Base-by-base conservation (phyloP, 108 stramenopile species). In the Nitzschia putrida region DNA sequence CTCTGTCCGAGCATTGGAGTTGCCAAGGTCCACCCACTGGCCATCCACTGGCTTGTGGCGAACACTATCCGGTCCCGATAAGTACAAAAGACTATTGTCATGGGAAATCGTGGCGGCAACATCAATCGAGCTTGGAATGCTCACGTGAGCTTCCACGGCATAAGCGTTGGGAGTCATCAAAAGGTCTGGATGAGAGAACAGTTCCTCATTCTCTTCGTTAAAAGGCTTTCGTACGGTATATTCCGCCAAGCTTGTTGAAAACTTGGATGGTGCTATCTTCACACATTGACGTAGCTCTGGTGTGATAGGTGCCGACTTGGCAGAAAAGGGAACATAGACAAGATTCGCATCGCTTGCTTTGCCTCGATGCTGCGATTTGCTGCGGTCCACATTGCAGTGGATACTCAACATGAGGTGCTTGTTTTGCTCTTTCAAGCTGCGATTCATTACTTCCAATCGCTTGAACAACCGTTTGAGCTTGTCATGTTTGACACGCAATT, bases 51-150 rank as follows among this genome's bases (percentile, higher is more conserved):
- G 23, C 14, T 38, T 22, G 41, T 66, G 52, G 13, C n/a, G 20
- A 29, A 53, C 47, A 18, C n/a, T 6, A 56, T 56, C 55, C 18
- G 1, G 22, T 22, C 55, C 55, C 16, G 24, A 14, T 20, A 90
- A 50, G 10, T 53, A 66, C 50, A 87, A 79, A 2, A 77, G 54
- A 68, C 78, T 80, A 38, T 71, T 77, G 64, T 90, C 89, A 3
- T 74, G 77, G 57, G 63, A 68, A 52, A 87, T 80, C 16, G 55
- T 34, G 18, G 86, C 86, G 9, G 85, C 57, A 8, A 90, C 44
- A 42, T 90, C 89, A 43, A 90, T 23, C 7, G 84, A 77, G 13
- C 55, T 52, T 0, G 83, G 78, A n/a, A 82, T 63, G 20, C 54
- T 53, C 16, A 80, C 81, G 51, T 72, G 64, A 4, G 81, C 83